phyloP scores from a whole-genome alignment of 163 green algal species.

The Scenedesmus sp. region DNA sequence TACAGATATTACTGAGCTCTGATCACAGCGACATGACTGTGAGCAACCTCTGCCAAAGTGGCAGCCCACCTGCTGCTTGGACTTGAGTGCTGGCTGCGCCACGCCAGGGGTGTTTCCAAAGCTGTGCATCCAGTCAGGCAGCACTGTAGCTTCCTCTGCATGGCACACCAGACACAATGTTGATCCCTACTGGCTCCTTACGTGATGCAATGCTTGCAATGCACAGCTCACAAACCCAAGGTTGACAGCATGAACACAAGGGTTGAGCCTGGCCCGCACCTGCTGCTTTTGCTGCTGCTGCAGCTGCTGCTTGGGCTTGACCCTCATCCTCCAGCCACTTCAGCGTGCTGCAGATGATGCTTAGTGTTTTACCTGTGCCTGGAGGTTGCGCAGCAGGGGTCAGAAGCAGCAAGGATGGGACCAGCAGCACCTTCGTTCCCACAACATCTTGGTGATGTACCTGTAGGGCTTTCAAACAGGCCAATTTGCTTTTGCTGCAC shows the following conservation, averaged over 20 bases:
- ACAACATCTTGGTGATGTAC: conserved; percentile 45
- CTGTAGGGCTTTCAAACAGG: conserved; percentile 95
- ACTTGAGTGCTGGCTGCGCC: neutral
- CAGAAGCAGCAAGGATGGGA: neutral
- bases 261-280: neutral
- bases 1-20: too few relatives aligned
- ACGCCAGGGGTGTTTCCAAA: neutral
- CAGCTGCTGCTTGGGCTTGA: conserved; percentile 21
- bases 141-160: conserved; percentile 24
- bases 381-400: conserved; percentile 1
- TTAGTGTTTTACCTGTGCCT: conserved; percentile 97
- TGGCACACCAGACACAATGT: neutral
- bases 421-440: neutral
- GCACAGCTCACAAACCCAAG: neutral
- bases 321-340: conserved; percentile 89
- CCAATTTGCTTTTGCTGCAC: conserved; percentile 80
- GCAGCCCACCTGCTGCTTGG: conserved; percentile 15
- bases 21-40: neutral
- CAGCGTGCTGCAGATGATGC: conserved; percentile 89
- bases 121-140: conserved; percentile 53
- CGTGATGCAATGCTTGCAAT: neutral
- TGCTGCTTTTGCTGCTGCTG: conserved; percentile 11
- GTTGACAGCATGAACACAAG: neutral
- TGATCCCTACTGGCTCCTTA: neutral
- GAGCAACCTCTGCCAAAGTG: neutral